Conservation (phyloP, 371 early-diverging fungal genomes). For the Entomophthora muscae region DNA sequence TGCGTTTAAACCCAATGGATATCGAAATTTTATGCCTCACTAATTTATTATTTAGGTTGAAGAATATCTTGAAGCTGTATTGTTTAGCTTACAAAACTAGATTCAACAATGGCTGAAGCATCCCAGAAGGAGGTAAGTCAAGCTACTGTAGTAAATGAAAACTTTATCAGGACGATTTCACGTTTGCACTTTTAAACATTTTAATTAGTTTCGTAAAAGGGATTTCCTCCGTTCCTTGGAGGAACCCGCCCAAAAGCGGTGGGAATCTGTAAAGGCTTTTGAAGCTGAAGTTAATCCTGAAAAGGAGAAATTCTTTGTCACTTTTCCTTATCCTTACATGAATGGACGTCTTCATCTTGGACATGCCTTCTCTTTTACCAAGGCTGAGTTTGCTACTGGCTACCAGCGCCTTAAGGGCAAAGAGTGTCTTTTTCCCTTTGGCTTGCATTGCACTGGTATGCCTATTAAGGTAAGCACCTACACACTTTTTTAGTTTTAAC, state of each 20-base stretch:
- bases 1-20: too few relatives aligned
- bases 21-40: too few relatives aligned
- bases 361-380: slow-evolving; percentile 95
- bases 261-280: slow-evolving; percentile 53
- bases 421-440: slow-evolving; percentile 92
- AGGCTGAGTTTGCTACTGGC: slow-evolving; percentile 91
- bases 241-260: slow-evolving; percentile 49
- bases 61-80: too few relatives aligned
- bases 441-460: slow-evolving; percentile 99
- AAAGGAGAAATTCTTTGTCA: slow-evolving; percentile 62
- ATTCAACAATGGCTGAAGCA: slow-evolving; percentile 1
- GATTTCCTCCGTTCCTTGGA: slow-evolving; percentile 69
- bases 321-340: slow-evolving; percentile 99
- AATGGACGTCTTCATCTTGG: slow-evolving; percentile 98
- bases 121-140: background rate
- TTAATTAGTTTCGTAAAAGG: slow-evolving; percentile 34
- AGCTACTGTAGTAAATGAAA: background rate
- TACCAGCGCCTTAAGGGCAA: slow-evolving; percentile 93
- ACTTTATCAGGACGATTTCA: background rate
- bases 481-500: too few relatives aligned
- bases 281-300: slow-evolving; percentile 21
- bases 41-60: too few relatives aligned
- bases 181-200: background rate
- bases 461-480: slow-evolving; percentile 82
- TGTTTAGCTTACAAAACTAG: background rate